Evolutionary conservation across 1,284 basidiomycete genomes (phyloP).

Genomic region (Malassezia dermatis): DNA sequence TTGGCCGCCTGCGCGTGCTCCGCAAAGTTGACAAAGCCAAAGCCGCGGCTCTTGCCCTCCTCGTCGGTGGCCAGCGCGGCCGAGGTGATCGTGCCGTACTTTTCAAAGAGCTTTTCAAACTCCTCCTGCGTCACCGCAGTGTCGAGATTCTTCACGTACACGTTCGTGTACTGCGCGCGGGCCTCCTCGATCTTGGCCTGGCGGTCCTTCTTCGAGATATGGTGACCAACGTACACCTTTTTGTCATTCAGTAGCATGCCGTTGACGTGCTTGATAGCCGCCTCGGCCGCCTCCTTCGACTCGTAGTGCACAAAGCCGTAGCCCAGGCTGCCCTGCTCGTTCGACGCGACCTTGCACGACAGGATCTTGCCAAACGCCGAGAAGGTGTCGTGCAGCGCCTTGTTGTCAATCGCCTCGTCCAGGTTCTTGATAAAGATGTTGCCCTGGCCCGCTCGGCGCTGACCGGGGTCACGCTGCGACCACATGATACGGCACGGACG

Average conservation of each 20-base stretch:
- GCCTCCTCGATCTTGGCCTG: slow-evolving; percentile 85
- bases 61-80: slow-evolving; percentile 65
- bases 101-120: slow-evolving; percentile 70
- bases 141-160: slow-evolving; percentile 96
- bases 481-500: slow-evolving; percentile 99
- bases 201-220: slow-evolving; percentile 85
- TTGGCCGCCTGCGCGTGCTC: slow-evolving; percentile 79
- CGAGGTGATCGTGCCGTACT: slow-evolving; percentile 82
- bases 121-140: slow-evolving; percentile 72
- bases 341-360: slow-evolving; percentile 88
- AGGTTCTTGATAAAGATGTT: slow-evolving; percentile 99
- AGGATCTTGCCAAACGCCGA: slow-evolving; percentile 97
- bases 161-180: slow-evolving; percentile 91
- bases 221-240: slow-evolving; percentile 85
- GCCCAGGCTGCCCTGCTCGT: slow-evolving; percentile 42
- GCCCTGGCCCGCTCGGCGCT: slow-evolving; percentile 98
- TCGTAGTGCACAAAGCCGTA: slow-evolving; percentile 99
- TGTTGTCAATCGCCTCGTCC: slow-evolving; percentile 97
- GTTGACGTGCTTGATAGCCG: slow-evolving; percentile 90
- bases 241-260: slow-evolving; percentile 94
- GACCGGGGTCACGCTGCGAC: slow-evolving; percentile 98
- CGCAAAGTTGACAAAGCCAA: slow-evolving; percentile 97
- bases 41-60: slow-evolving; percentile 79
- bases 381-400: slow-evolving; percentile 99
- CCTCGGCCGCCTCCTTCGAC: slow-evolving; percentile 85